A percentile compares a stretch with the other conserved stretches of the same genome.
Conservation (phyloP, 164 flowering plant genomes). For the Chimonanthus salicifolius region DNA sequence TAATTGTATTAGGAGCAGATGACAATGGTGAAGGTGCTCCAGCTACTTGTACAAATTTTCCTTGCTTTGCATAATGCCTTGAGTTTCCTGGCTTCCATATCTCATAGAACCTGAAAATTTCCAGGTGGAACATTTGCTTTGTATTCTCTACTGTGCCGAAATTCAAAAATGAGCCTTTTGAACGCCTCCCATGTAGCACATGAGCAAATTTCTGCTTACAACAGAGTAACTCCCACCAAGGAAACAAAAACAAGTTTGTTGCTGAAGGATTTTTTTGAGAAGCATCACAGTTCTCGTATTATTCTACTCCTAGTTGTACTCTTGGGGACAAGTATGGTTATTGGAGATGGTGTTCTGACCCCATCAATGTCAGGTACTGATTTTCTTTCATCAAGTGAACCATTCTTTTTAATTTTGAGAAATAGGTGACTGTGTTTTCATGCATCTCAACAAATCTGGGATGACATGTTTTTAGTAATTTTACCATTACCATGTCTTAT, state of each 20-base stretch:
- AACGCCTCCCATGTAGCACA: conserved; percentile 18
- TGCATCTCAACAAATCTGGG: background rate
- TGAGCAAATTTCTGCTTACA: conserved; percentile 24
- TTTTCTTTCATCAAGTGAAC: background rate
- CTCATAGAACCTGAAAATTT: conserved; percentile 5
- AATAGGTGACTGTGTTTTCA: background rate
- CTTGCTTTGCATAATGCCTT: background rate
- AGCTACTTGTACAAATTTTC: background rate
- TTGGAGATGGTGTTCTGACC: conserved; percentile 56
- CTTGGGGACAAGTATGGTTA: conserved; percentile 56
- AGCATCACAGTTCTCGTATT: conserved; percentile 29
- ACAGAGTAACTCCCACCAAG: conserved; percentile 9
- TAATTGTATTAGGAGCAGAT: conserved; percentile 37
- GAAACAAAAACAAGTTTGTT: conserved; percentile 29
- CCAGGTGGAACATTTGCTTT: conserved; percentile 70
- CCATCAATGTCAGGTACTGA: conserved; percentile 53
- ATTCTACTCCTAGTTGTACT: conserved; percentile 41
- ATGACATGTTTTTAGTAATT: background rate
- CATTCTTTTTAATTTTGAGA: background rate
- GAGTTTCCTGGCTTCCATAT: conserved; percentile 1
- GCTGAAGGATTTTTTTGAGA: conserved; percentile 39
- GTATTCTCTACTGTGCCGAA: conserved; percentile 50
- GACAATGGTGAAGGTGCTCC: conserved; percentile 41
- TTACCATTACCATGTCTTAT: background rate
- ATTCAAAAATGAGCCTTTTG: conserved; percentile 35